A percentile compares a stretch with the other conserved stretches of the same genome.
Conservation (phyloP, 192 early-diverging fungal species). For the Coemansia sp. region DNA sequence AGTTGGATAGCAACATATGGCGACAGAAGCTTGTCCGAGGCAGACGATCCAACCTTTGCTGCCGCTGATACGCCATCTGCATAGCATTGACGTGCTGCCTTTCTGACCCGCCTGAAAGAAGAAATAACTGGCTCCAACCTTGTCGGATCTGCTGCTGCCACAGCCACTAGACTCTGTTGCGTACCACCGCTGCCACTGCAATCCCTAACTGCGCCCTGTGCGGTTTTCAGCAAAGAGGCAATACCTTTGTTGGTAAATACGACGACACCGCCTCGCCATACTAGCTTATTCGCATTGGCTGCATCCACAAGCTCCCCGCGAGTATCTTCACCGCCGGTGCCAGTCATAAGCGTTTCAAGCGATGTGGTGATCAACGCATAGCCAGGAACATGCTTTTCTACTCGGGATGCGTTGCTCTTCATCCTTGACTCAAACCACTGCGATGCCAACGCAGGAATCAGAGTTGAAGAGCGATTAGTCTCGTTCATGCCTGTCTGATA, state of each 20-base stretch:
- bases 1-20: conserved; percentile 35
- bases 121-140: conserved; percentile 1
- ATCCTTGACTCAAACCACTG: conserved; percentile 30
- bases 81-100: conserved; percentile 22
- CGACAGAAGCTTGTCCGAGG: conserved; percentile 26
- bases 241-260: conserved; percentile 23
- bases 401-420: conserved; percentile 16
- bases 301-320: background rate
- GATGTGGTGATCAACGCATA: conserved; percentile 11
- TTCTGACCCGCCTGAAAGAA: conserved; percentile 17
- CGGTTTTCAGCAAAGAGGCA: conserved; percentile 14
- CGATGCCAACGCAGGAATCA: conserved; percentile 26
- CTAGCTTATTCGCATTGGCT: conserved; percentile 22
- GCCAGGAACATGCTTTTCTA: conserved; percentile 9
- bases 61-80: conserved; percentile 24
- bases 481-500: conserved; percentile 34
- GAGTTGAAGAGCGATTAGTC: conserved; percentile 28
- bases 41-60: conserved; percentile 26
- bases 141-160: background rate
- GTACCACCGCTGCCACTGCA: background rate
- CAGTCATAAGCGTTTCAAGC: conserved; percentile 11
- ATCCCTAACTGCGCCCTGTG: conserved; percentile 13
- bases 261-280: conserved; percentile 39
- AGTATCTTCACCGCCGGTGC: background rate
- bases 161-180: conserved; percentile 6